Conservation (phyloP, 2,329 filamentous ascomycete species). For the Emydomyces testavorans region DNA sequence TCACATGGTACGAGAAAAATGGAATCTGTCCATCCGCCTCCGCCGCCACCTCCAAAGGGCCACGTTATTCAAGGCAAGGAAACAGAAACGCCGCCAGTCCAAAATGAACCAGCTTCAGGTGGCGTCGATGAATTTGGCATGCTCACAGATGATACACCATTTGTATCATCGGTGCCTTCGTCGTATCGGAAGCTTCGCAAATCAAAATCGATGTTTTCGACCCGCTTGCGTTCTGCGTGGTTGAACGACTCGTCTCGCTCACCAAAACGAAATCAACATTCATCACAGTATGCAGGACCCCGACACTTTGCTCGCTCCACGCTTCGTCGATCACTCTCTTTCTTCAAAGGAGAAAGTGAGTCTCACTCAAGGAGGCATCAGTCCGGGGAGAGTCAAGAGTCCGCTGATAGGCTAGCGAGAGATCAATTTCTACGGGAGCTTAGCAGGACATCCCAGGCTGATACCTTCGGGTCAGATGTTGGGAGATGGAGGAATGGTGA, state of each 20-base stretch:
- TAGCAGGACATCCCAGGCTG: constrained; percentile 14
- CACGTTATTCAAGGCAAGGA: constrained; percentile 12
- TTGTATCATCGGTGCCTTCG: constrained; percentile 33
- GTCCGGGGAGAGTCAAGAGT: not conserved
- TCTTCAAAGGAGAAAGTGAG: constrained; percentile 27
- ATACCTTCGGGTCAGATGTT: constrained; percentile 17
- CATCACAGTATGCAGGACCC: constrained; percentile 1
- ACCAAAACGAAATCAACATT: constrained; percentile 6
- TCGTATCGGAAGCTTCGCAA: constrained; percentile 39
- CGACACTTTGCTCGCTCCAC: constrained; percentile 17
- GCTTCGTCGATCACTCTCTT: constrained; percentile 35
- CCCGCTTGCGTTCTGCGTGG: constrained; percentile 26
- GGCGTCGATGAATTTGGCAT: constrained; percentile 9
- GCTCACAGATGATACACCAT: constrained; percentile 21
- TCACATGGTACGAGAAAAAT: not conserved
- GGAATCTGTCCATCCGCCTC: not conserved
- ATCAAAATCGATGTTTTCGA: constrained; percentile 39
- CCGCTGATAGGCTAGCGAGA: constrained; percentile 24
- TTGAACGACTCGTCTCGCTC: constrained; percentile 5
- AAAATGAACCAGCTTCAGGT: too few species aligned
- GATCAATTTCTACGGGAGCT: constrained; percentile 28
- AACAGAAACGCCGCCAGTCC: not conserved
- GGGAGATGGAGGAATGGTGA: not conserved
- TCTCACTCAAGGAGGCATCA: constrained; percentile 24
- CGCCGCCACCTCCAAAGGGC: constrained; percentile 16